Evolutionary conservation across 495 filamentous ascomycete species (phyloP).

Genomic region (Xylaria acuta): DNA sequence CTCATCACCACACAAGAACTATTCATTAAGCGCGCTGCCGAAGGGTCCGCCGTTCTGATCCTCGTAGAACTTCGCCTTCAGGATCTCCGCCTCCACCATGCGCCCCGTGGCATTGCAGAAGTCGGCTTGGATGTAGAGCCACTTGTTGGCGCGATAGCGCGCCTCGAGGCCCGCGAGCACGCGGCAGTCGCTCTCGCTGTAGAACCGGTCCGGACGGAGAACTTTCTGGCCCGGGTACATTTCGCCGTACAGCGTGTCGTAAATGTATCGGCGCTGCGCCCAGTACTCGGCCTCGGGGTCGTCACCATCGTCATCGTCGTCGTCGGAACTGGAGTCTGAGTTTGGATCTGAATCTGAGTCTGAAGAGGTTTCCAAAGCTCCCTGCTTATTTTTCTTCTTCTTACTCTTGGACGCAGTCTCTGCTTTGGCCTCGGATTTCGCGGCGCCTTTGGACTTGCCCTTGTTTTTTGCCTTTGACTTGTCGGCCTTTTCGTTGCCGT

Average conservation of each 20-base stretch:
- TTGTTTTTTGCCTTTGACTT: background rate
- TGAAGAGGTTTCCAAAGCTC: background rate
- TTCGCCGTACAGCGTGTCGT: conserved; percentile 1
- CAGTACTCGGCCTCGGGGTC: conserved; percentile 5
- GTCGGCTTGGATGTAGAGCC: conserved; percentile 40
- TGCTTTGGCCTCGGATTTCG: background rate
- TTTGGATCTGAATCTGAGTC: background rate
- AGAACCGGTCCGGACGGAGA: conserved; percentile 35
- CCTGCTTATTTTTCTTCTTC: background rate
- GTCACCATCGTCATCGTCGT: background rate
- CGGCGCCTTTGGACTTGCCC: background rate
- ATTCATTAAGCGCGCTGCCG: background rate
- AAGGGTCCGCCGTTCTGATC: background rate
- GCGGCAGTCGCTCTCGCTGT: conserved; percentile 37
- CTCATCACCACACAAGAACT: background rate
- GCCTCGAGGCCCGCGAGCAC: conserved; percentile 40
- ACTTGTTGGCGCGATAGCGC: conserved; percentile 36
- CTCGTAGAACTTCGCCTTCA: conserved; percentile 42
- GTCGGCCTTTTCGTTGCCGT: background rate
- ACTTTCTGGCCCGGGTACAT: conserved; percentile 21
- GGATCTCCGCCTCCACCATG: conserved; percentile 37
- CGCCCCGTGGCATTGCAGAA: conserved; percentile 48
- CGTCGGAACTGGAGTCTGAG: background rate
- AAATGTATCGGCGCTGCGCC: conserved; percentile 20
- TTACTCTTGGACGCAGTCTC: conserved; percentile 9